A percentile compares a stretch with the other conserved stretches of the same genome.
phyloP scores from a whole-genome alignment of 129 eudicot species.

The Sambucus nigra region DNA sequence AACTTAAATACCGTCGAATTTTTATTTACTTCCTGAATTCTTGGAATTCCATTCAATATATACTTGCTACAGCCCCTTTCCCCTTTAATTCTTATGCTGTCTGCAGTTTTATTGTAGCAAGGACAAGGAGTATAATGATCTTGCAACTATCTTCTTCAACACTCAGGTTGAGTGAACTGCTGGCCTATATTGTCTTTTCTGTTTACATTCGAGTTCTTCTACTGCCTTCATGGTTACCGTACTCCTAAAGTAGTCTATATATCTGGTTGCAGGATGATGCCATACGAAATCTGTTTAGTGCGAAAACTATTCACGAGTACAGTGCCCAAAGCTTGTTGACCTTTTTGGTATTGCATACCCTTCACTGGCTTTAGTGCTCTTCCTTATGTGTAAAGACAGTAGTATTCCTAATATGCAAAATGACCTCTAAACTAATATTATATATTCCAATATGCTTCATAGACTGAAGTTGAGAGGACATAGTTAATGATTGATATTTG shows the following conservation, averaged over 20 bases:
- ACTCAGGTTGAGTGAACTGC: slow-evolving; percentile 59
- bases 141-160: slow-evolving; percentile 96
- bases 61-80: not conserved
- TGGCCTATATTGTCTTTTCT: not conserved
- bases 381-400: not conserved
- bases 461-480: no score
- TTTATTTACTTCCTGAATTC: not conserved
- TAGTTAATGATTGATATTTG: no score
- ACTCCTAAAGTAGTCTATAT: slow-evolving; percentile 15
- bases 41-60: not conserved
- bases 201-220: not conserved
- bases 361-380: slow-evolving; percentile 4
- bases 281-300: slow-evolving; percentile 92
- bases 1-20: not conserved
- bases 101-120: slow-evolving; percentile 80
- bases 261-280: slow-evolving; percentile 81
- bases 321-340: slow-evolving; percentile 92
- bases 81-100: slow-evolving; percentile 8
- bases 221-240: not conserved
- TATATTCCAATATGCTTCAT: not conserved
- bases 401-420: slow-evolving; percentile 3
- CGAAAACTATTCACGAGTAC: slow-evolving; percentile 87
- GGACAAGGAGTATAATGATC: slow-evolving; percentile 78
- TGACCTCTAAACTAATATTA: no score
- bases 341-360: slow-evolving; percentile 55